Conservation (phyloP, 2,329 filamentous ascomycete species). For the Neofusicoccum parvum region DNA sequence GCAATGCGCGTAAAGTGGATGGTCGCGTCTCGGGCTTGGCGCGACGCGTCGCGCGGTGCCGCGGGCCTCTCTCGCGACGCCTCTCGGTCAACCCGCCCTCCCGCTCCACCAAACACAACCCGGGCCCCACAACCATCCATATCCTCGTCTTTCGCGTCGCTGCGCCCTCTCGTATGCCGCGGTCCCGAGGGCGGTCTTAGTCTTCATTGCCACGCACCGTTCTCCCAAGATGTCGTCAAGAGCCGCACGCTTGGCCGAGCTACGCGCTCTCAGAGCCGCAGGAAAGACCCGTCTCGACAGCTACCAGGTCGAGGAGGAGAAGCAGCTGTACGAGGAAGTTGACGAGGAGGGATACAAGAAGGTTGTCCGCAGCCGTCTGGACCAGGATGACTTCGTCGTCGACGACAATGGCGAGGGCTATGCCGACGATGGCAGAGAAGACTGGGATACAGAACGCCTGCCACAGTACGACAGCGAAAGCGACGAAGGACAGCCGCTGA, state of each 20-base stretch:
- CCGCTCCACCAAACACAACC: neutral
- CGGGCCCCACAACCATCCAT: neutral
- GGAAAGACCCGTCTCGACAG: slow-evolving; percentile 89
- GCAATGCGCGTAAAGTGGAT: neutral
- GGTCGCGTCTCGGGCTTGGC: neutral
- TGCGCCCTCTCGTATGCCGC: neutral
- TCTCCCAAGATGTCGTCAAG: slow-evolving; percentile 33
- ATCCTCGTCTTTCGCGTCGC: neutral
- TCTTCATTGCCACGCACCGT: neutral
- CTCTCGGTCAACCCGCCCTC: neutral
- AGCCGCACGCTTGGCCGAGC: slow-evolving; percentile 62
- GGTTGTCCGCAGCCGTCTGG: slow-evolving; percentile 82
- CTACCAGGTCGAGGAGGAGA: slow-evolving; percentile 83
- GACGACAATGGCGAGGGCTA: slow-evolving; percentile 98
- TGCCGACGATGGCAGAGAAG: slow-evolving; percentile 89
- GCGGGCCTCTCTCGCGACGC: neutral
- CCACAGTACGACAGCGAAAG: slow-evolving; percentile 68
- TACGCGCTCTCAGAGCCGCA: slow-evolving; percentile 79
- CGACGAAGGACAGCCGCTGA: slow-evolving; percentile 65
- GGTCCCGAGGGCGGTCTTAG: neutral
- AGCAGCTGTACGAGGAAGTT: slow-evolving; percentile 90
- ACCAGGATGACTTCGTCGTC: slow-evolving; percentile 96
- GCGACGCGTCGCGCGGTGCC: slow-evolving; percentile 8
- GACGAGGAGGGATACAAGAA: slow-evolving; percentile 95
- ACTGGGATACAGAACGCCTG: slow-evolving; percentile 63